A percentile compares a stretch with the other conserved stretches of the same genome.
phyloP scores from a whole-genome alignment of 2,329 filamentous ascomycete species.

The Ceratocystis harringtonii region DNA sequence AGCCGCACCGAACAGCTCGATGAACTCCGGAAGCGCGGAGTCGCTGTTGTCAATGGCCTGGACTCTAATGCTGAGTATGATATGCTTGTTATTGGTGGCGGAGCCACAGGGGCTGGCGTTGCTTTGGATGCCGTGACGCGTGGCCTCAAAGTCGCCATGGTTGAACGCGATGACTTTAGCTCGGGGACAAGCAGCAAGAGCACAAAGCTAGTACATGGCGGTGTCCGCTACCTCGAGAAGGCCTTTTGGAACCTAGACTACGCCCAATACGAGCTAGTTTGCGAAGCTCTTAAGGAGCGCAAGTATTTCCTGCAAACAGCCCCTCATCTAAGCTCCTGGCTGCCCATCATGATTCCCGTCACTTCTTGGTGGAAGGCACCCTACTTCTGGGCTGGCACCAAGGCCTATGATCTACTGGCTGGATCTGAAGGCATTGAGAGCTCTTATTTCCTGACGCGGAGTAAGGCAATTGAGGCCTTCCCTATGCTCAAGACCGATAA shows the following conservation, averaged over 20 bases:
- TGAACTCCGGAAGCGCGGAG: constrained; percentile 35
- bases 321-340: constrained; percentile 57
- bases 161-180: constrained; percentile 60
- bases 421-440: constrained; percentile 78
- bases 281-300: constrained; percentile 57
- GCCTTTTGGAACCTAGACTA: constrained; percentile 63
- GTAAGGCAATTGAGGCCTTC: constrained; percentile 73
- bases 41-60: constrained; percentile 17
- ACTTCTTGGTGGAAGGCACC: constrained; percentile 65
- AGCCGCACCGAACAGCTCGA: constrained; percentile 49
- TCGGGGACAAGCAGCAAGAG: constrained; percentile 61
- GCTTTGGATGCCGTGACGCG: constrained; percentile 57
- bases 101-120: constrained; percentile 56
- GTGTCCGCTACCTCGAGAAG: constrained; percentile 61
- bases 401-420: constrained; percentile 72
- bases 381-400: constrained; percentile 64
- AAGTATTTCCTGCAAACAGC: constrained; percentile 63
- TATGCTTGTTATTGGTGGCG: constrained; percentile 54
- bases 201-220: constrained; percentile 64
- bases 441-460: constrained; percentile 76
- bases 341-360: constrained; percentile 62
- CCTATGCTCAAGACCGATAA: constrained; percentile 74
- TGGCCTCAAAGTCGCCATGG: constrained; percentile 54
- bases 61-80: constrained; percentile 41
- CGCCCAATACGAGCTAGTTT: constrained; percentile 55